Evolutionary conservation across 306 rosid species (phyloP), one percentile per base, ranked within the genome.

Genomic region (Casuarina equisetifolia): DNA sequence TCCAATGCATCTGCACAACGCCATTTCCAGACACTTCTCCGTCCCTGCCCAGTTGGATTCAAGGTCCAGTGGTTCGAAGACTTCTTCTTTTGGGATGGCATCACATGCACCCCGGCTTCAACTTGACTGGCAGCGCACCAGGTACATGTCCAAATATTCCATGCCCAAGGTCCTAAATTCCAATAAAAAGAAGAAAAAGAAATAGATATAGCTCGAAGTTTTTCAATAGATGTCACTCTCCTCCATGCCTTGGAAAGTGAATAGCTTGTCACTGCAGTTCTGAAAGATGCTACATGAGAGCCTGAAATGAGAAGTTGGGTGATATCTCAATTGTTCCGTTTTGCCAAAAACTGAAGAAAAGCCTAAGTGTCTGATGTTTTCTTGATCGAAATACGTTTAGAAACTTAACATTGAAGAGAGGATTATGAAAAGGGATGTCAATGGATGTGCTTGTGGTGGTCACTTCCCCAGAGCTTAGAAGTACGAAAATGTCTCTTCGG

Each of bases 41-140:
- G 92, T 92, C 62, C 92, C 97, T 43, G 57, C 72, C 98, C 98
- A 94, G 55, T 97, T 90, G 73, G 75, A 70, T 69, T 89, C 90
- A 51, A 92, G 69, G 43, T 94, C 97, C 75, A 92, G 52, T 2
- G 81, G 76, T 71, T 88, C 98, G 78, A 89, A 94, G 70, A 90
- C 97, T 25, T 88, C 91, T 76, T 90, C 97, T 36, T 82, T 90
- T 1, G 97, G 98, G 73, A 94, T 83, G 13, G 92, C 80, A 67
- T 88, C 80, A 73, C 86, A 64, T 63, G 86, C 92, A 93, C 98
- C 84, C 80, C 92, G 92, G 90, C 89, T 94, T 82, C 92, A 79
- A 75, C 88, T 90, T 8, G 90, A 88, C 32, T 97, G 98, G 97
- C 97, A 94, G 80, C 92, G 98, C 84, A 94, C 97, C 32, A 94